Percentiles rank a stretch among this genome's conserved stretches.
phyloP scores from a whole-genome alignment of 257 asterid species.

The Fraxinus cuspidata region DNA sequence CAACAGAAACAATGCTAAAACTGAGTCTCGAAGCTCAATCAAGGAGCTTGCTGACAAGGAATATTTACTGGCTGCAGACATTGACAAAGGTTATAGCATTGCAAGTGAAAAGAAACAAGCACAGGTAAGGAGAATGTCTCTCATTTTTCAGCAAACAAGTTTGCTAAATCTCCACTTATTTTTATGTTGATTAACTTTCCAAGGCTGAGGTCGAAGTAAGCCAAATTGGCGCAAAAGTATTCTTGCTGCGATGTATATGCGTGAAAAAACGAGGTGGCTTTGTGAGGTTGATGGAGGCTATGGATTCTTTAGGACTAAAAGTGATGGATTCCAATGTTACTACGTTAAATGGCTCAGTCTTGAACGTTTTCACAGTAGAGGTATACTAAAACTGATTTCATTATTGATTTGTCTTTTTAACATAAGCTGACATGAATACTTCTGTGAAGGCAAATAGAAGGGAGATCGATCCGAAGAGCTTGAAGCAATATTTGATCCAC shows the following conservation, averaged over 20 bases:
- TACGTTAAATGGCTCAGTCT: conserved; percentile 47
- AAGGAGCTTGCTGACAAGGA: conserved; percentile 13
- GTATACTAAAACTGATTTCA: conserved; percentile 31
- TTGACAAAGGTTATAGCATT: conserved; percentile 1
- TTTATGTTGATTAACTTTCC: conserved; percentile 2
- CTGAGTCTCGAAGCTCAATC: conserved; percentile 23
- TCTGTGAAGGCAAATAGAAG: conserved; percentile 45
- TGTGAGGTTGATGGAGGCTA: conserved; percentile 57
- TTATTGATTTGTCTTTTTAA: neutral
- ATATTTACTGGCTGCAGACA: neutral
- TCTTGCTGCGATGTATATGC: conserved; percentile 58
- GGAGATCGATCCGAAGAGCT: conserved; percentile 33
- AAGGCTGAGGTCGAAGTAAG: conserved; percentile 64
- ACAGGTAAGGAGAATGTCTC: conserved; percentile 36
- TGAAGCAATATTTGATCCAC: conserved; percentile 50
- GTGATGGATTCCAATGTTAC: conserved; percentile 67
- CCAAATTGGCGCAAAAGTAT: conserved; percentile 51
- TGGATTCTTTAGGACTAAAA: conserved; percentile 55
- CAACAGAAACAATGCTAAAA: conserved; percentile 22
- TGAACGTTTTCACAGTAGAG: conserved; percentile 58
- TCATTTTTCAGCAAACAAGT: neutral
- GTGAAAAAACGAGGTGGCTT: conserved; percentile 46
- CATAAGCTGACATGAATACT: conserved; percentile 16
- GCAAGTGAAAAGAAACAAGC: conserved; percentile 32
- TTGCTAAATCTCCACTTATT: neutral